Percentiles rank a stretch among this genome's conserved stretches.
Evolutionary conservation across 352 stramenopile species (phyloP).

Genomic region (Phytophthora ramorum): DNA sequence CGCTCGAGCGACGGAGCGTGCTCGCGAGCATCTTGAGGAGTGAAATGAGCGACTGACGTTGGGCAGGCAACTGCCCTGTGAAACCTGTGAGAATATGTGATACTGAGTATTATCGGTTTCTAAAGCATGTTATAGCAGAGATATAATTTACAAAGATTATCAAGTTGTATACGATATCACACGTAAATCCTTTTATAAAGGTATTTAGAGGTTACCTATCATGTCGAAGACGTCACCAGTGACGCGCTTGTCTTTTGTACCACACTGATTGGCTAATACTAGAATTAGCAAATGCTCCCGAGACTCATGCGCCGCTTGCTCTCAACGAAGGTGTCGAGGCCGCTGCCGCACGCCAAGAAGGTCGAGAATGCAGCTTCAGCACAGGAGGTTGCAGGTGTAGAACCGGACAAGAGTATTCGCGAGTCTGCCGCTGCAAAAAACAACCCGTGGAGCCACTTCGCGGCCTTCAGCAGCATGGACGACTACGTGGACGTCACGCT

Average conservation of each 20-base stretch:
- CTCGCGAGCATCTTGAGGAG: constrained; percentile 37
- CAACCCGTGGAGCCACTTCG: constrained; percentile 64
- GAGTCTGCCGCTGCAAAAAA: background rate
- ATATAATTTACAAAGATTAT: background rate
- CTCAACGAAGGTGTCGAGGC: constrained; percentile 23
- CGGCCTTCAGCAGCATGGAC: constrained; percentile 70
- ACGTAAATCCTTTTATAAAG: background rate
- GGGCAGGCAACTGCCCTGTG: constrained; percentile 1
- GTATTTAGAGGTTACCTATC: constrained; percentile 5
- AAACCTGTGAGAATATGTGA: constrained; percentile 1
- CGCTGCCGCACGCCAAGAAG: constrained; percentile 14
- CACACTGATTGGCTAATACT: constrained; percentile 15
- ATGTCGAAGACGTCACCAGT: constrained; percentile 12
- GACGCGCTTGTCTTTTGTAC: constrained; percentile 17
- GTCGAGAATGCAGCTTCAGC: background rate
- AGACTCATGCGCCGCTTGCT: constrained; percentile 24
- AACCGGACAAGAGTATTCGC: background rate
- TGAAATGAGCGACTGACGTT: constrained; percentile 6
- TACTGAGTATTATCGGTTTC: background rate
- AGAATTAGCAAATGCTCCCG: constrained; percentile 6
- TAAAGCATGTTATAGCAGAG: background rate
- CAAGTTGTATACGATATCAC: background rate
- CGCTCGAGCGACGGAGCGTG: constrained; percentile 31
- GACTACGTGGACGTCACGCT: constrained; percentile 75
- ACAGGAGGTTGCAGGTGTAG: constrained; percentile 1